These are phyloP conservation scores for Pseudoneurospora amorphoporcata DNA, from an alignment of 495 filamentous ascomycete genomes.

Conservation along the genomic window DNA sequence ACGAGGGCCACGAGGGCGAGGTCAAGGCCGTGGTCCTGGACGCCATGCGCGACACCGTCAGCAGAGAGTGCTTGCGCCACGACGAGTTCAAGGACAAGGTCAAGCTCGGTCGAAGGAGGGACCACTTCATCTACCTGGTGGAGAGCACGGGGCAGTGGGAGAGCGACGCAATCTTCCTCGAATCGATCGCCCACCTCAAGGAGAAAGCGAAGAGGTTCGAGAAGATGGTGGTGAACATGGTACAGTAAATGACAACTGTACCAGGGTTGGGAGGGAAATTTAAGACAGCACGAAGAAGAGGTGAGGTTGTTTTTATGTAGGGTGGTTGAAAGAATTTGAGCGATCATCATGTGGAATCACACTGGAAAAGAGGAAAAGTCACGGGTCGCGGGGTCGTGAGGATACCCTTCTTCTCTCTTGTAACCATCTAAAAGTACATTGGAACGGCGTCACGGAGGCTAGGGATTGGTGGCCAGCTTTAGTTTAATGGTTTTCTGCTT, in stretches of 20 bases:
- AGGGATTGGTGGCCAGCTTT: slow-evolving; percentile 4
- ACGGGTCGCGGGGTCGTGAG: background rate
- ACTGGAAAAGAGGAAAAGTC: background rate
- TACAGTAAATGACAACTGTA: slow-evolving; percentile 13
- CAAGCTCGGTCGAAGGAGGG: slow-evolving; percentile 74
- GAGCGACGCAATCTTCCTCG: slow-evolving; percentile 82
- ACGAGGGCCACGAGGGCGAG: slow-evolving; percentile 63
- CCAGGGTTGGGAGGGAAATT: background rate
- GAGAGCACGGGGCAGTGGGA: slow-evolving; percentile 93
- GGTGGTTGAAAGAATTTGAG: background rate
- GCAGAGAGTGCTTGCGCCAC: slow-evolving; percentile 82
- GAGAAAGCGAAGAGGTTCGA: slow-evolving; percentile 46
- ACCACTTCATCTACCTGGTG: slow-evolving; percentile 95
- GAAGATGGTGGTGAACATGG: slow-evolving; percentile 41
- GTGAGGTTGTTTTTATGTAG: background rate
- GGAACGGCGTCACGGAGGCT: slow-evolving; percentile 19
- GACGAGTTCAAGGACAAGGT: slow-evolving; percentile 92
- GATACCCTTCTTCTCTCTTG: slow-evolving; percentile 8
- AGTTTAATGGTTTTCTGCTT: slow-evolving; percentile 1
- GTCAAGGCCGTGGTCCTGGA: slow-evolving; percentile 77
- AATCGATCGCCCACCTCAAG: slow-evolving; percentile 75
- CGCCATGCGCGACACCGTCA: slow-evolving; percentile 84
- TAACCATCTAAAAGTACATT: slow-evolving; percentile 8
- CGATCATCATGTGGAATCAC: background rate
- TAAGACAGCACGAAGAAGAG: background rate